Conservation (phyloP, 129 eudicot genomes). For the Heracleum sosnowskyi region DNA sequence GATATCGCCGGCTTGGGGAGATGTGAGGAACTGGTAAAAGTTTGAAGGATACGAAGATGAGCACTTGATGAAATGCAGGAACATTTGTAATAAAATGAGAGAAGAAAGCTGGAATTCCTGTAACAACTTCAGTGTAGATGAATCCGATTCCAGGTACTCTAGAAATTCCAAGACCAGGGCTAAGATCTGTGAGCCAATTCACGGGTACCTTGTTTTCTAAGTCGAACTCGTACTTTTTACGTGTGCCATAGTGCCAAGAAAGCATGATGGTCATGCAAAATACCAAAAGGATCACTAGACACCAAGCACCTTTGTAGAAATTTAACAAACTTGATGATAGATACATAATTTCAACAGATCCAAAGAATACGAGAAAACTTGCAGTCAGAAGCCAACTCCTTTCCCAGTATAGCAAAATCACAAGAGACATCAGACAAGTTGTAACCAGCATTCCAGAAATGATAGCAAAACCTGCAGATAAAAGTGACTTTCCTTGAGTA, state of each 20-base stretch:
- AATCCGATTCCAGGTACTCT: constrained; percentile 83
- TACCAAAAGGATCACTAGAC: constrained; percentile 39
- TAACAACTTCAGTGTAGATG: constrained; percentile 63
- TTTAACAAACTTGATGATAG: constrained; percentile 53
- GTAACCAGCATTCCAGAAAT: constrained; percentile 72
- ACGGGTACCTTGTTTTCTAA: constrained; percentile 72
- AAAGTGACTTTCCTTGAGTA: background rate
- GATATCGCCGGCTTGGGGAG: constrained; percentile 51
- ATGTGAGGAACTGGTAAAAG: constrained; percentile 63
- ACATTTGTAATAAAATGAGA: constrained; percentile 71
- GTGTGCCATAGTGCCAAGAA: constrained; percentile 78
- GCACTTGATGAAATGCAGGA: constrained; percentile 80
- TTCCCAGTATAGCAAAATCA: constrained; percentile 66
- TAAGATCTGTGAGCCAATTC: constrained; percentile 68
- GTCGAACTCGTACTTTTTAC: constrained; percentile 68
- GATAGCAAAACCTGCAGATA: constrained; percentile 60
- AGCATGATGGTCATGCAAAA: constrained; percentile 57
- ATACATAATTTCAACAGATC: constrained; percentile 61
- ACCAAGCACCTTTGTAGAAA: constrained; percentile 75
- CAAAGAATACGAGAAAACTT: constrained; percentile 61
- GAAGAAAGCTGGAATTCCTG: constrained; percentile 87
- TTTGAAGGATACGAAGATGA: constrained; percentile 73
- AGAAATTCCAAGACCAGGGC: constrained; percentile 59
- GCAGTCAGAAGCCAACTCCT: constrained; percentile 46
- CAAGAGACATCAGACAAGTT: constrained; percentile 70